Percentiles rank a stretch among this genome's conserved stretches.
These are phyloP conservation scores for Alloteropsis semialata DNA, from an alignment of 176 grass and related monocot genomes.

Conservation along the genomic window DNA sequence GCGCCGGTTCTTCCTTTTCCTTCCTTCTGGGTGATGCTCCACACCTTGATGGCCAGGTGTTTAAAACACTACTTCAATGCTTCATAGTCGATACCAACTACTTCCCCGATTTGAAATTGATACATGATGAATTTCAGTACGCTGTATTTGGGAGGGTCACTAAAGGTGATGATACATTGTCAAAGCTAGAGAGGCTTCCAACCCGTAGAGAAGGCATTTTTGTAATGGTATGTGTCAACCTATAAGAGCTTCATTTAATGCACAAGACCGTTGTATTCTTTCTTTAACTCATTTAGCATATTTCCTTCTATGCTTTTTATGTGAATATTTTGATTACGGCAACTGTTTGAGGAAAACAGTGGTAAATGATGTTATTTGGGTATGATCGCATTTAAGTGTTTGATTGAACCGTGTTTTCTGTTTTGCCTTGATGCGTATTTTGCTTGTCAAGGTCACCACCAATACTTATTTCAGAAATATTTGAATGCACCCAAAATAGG, in stretches of 20 bases:
- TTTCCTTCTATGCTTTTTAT: background rate
- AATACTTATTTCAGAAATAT: background rate
- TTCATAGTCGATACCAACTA: background rate
- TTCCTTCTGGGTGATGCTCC: slow-evolving; percentile 87
- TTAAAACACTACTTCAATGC: slow-evolving; percentile 7
- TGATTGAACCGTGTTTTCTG: background rate
- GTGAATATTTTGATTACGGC: background rate
- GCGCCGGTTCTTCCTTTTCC: slow-evolving; percentile 86
- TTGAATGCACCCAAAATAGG: background rate
- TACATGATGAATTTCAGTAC: slow-evolving; percentile 59
- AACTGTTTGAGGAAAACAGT: background rate
- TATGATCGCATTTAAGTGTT: background rate
- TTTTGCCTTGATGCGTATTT: background rate
- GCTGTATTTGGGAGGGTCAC: slow-evolving; percentile 93
- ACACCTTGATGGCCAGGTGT: slow-evolving; percentile 90
- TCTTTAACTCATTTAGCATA: background rate
- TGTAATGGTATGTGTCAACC: slow-evolving; percentile 65
- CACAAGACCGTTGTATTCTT: background rate
- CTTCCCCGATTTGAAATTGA: slow-evolving; percentile 24
- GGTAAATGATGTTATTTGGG: background rate
- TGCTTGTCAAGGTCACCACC: background rate
- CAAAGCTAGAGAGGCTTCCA: slow-evolving; percentile 73
- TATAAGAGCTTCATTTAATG: background rate
- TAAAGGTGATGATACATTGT: slow-evolving; percentile 85
- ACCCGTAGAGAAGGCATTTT: slow-evolving; percentile 90